phyloP scores from a whole-genome alignment of 805 yeast genomes.

The Starmerella floris region DNA sequence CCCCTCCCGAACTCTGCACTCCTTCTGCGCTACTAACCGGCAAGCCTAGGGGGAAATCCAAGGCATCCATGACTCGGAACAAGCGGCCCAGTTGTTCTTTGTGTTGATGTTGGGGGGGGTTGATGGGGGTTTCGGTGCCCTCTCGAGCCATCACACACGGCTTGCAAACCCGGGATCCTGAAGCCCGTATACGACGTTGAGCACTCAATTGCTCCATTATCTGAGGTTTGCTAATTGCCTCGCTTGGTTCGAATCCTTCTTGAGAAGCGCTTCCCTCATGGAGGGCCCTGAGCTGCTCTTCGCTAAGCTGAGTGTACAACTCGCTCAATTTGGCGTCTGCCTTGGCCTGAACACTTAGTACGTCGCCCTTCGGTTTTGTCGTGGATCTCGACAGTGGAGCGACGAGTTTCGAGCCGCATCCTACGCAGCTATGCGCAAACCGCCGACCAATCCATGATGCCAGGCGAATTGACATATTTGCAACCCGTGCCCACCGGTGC shows the following conservation, averaged over 20 bases:
- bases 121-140: constrained; percentile 5
- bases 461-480: background rate
- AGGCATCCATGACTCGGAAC: constrained; percentile 51
- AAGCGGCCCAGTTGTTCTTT: constrained; percentile 32
- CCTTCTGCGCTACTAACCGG: constrained; percentile 9
- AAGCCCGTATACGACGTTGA: background rate
- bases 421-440: constrained; percentile 1
- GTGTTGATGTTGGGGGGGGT: constrained; percentile 11
- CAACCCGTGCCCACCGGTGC: background rate
- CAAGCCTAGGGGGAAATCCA: constrained; percentile 48
- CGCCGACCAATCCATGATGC: background rate
- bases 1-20: constrained; percentile 1
- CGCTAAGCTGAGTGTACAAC: background rate
- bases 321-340: background rate
- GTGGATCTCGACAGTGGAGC: background rate
- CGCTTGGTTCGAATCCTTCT: background rate
- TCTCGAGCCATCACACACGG: constrained; percentile 18
- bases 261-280: background rate
- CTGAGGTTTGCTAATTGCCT: background rate
- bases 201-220: background rate
- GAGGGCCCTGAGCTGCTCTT: background rate
- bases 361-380: background rate
- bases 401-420: background rate
- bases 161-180: constrained; percentile 17
- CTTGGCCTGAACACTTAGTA: background rate